Conservation (phyloP, 1,284 basidiomycete genomes). For the Leccinum insolens region DNA sequence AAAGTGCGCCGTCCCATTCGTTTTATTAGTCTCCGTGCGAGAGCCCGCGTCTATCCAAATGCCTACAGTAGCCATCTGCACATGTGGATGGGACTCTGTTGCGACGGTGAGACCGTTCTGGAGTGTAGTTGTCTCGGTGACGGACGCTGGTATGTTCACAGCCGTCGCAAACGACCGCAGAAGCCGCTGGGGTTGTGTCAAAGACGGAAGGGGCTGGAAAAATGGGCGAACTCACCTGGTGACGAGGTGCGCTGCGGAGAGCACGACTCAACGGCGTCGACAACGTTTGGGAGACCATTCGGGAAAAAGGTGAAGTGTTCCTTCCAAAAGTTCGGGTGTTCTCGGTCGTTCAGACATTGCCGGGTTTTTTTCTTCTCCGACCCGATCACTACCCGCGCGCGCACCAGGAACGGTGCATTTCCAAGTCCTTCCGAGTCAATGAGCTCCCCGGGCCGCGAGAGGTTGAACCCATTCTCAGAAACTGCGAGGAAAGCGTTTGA, state of each 20-base stretch:
- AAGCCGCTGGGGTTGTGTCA: constrained; percentile 35
- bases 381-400: constrained; percentile 11
- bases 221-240: constrained; percentile 45
- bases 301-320: constrained; percentile 17
- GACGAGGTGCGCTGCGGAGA: constrained; percentile 59
- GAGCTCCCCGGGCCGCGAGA: constrained; percentile 24
- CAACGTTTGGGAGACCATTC: constrained; percentile 69
- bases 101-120: constrained; percentile 93
- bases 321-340: constrained; percentile 32
- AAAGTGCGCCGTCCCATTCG: constrained; percentile 98
- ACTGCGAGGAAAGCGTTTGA: constrained; percentile 49
- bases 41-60: constrained; percentile 99
- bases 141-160: constrained; percentile 66
- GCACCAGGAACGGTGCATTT: constrained; percentile 42
- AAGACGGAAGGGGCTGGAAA: not conserved
- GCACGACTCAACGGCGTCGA: constrained; percentile 60
- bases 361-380: constrained; percentile 26
- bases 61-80: constrained; percentile 97
- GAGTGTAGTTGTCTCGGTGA: constrained; percentile 87
- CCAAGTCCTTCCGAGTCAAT: constrained; percentile 34
- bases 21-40: constrained; percentile 92
- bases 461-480: constrained; percentile 62
- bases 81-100: constrained; percentile 89
- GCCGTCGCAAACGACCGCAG: constrained; percentile 71
- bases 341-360: constrained; percentile 31